Percentiles rank a stretch among this genome's conserved stretches.
phyloP scores from a whole-genome alignment of 2,329 filamentous ascomycete species.

The Phialocephala subalpina region DNA sequence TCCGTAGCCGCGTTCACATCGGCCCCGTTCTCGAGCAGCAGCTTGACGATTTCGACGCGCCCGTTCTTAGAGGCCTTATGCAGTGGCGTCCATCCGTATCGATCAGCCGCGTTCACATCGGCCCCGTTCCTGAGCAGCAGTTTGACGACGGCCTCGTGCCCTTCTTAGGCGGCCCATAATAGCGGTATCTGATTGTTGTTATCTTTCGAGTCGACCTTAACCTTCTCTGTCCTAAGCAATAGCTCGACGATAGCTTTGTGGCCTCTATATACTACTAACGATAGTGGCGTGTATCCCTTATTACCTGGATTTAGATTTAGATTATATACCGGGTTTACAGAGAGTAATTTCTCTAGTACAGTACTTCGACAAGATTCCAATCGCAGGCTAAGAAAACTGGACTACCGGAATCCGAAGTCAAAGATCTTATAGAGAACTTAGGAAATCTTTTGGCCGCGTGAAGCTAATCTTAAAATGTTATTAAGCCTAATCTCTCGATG shows the following conservation, averaged over 20 bases:
- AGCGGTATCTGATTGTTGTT: background rate
- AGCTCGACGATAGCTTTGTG: background rate
- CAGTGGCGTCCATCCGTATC: no score
- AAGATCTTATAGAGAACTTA: background rate
- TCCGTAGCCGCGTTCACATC: no score
- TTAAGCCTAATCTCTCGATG: slow-evolving; percentile 13
- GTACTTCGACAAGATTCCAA: slow-evolving; percentile 18
- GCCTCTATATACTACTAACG: no score
- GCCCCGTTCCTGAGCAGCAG: background rate
- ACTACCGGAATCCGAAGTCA: slow-evolving; percentile 1
- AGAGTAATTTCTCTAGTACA: slow-evolving; percentile 16
- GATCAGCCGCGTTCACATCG: no score
- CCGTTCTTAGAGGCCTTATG: no score
- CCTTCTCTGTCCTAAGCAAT: background rate
- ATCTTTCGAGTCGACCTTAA: background rate
- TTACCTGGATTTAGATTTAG: slow-evolving; percentile 4
- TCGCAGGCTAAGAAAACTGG: slow-evolving; percentile 13
- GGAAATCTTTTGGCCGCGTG: background rate
- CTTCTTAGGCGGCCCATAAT: background rate
- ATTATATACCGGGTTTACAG: slow-evolving; percentile 9
- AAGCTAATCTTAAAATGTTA: slow-evolving; percentile 16
- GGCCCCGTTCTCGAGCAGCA: no score
- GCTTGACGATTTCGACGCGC: no score
- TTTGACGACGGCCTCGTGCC: background rate
- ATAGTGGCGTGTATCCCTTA: background rate